Base-by-base conservation (phyloP, 768 basidiomycete genomes). In the Kwoniella botswanensis region DNA sequence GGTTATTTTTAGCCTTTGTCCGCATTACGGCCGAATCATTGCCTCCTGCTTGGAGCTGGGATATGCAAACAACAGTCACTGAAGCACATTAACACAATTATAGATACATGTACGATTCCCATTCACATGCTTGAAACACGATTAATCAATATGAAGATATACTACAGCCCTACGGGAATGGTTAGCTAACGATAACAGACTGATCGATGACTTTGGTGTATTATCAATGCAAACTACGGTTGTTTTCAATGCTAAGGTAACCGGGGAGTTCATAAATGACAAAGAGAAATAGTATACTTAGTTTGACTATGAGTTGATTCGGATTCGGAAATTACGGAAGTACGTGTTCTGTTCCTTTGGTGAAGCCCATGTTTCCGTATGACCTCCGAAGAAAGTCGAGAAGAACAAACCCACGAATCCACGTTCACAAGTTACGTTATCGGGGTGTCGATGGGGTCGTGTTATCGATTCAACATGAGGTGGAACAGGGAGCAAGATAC, bases 281-380 rank as follows among this genome's bases (percentile, higher is more conserved):
- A 35, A 50, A 50, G 13, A 50, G 46, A 18, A 12, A 50, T 18
- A 50, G 46, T 50, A 15, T 50, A 12, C 46, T 50, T 12, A 50
- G 12, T 4, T 18, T 50, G 18, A 13, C 56, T 42, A 52, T 55
- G 21, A 29, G 50, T 67, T 59, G 42, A 67, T 60, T 58, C 66
- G 66, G 7, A 67, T 67, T 42, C 65, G 55, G 46, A 67, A 67
- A 29, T 67, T 59, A 18, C 57, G 55, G 57, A 67, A 67, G 56
- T 67, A 67, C 56, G 65, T 59, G 54, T 67, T 57, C 43, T 67
- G 65, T n/a, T 67, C 65, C 54, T 56, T 67, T 43, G 65, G 65
- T 50, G 65, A 67, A 22, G 65, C 65, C 65, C 65, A 67, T 7
- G 18, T 21, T 13, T 52, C 43, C 4, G 65, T 67, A 59, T 67